These are phyloP conservation scores for Eucalyptus cloeziana DNA, from an alignment of 345 rosid genomes.

Conservation along the genomic window DNA sequence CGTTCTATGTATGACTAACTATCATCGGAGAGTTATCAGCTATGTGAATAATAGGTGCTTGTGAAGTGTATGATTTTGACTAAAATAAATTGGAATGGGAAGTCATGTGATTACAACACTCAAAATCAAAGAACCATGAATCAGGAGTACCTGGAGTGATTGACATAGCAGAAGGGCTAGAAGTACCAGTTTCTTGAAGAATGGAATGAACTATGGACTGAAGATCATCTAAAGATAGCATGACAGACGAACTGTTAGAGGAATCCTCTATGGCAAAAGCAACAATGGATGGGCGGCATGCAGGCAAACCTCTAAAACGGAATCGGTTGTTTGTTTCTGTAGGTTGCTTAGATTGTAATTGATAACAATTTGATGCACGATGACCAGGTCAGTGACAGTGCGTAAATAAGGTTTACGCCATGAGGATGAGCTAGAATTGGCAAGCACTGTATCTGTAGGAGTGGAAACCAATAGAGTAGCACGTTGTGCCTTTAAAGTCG, in stretches of 20 bases:
- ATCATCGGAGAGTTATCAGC: not conserved
- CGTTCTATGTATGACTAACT: not conserved
- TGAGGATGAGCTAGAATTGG: not conserved
- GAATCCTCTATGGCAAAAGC: not conserved
- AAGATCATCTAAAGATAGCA: no score
- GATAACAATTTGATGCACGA: no score
- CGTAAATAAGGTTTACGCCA: not conserved
- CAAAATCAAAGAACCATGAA: not conserved
- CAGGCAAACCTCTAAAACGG: not conserved
- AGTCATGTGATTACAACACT: not conserved
- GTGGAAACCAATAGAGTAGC: not conserved
- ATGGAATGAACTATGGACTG: no score
- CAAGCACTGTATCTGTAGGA: not conserved
- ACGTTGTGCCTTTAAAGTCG: not conserved
- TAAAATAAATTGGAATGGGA: not conserved
- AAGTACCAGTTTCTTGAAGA: no score
- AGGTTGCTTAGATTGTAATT: no score
- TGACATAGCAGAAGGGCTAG: not conserved
- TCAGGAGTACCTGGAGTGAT: not conserved
- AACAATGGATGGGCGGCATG: not conserved
- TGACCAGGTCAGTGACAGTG: fast-evolving
- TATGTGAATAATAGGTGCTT: not conserved
- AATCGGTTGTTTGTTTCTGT: not conserved
- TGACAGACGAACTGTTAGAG: not conserved
- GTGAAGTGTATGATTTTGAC: no score